Conservation (phyloP, 2,329 filamentous ascomycete genomes). For the Lecanosticta acicola region DNA sequence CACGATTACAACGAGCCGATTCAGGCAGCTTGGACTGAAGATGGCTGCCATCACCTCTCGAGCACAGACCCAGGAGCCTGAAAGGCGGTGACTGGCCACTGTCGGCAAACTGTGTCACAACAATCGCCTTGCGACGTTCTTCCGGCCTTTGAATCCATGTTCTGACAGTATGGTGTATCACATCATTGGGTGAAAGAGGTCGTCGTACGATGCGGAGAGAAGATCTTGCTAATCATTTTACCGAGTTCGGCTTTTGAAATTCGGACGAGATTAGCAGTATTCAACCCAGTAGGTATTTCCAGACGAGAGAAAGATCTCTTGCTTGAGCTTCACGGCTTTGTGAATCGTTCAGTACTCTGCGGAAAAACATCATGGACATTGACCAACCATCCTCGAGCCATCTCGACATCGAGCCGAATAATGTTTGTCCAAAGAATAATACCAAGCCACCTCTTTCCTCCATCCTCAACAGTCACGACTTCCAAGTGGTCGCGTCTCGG, state of each 20-base stretch:
- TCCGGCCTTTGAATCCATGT: not conserved
- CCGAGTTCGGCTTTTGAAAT: not conserved
- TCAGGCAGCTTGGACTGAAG: too few species aligned
- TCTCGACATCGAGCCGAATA: too few species aligned
- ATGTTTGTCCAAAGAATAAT: not conserved
- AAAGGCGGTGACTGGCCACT: too few species aligned
- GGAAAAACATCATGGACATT: too few species aligned
- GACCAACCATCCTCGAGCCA: too few species aligned
- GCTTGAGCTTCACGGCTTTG: not conserved
- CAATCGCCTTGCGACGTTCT: not conserved
- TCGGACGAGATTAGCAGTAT: too few species aligned
- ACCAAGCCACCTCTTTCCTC: slow-evolving; percentile 42
- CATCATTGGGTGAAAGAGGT: not conserved
- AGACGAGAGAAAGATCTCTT: not conserved
- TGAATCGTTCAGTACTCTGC: too few species aligned
- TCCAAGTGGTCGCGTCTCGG: slow-evolving; percentile 37
- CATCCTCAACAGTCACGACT: slow-evolving; percentile 45
- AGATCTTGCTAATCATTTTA: not conserved
- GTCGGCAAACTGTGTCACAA: too few species aligned
- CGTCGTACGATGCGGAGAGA: not conserved
- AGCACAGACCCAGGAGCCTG: too few species aligned
- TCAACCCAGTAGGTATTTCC: not conserved
- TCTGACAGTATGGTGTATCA: not conserved
- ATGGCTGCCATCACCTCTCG: too few species aligned
- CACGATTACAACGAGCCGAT: too few species aligned